These are phyloP conservation scores for Laetiporus sulphureus DNA, from an alignment of 1,284 basidiomycete species.

Conservation along the genomic window DNA sequence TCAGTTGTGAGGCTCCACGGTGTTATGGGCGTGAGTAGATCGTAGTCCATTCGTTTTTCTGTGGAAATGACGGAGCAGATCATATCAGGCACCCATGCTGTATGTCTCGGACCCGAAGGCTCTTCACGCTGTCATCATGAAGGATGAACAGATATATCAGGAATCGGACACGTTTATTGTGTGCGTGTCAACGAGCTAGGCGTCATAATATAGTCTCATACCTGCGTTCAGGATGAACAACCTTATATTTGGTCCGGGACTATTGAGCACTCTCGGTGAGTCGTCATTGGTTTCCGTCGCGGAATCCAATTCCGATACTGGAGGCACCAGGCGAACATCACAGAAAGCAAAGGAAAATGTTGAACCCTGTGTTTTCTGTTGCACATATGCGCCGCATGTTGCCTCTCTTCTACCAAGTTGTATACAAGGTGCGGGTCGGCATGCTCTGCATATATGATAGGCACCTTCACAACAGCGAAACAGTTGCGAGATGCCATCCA, in stretches of 20 bases:
- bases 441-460: not conserved
- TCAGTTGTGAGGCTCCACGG: not conserved
- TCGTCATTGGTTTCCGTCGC: not conserved
- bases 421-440: conserved; percentile 11
- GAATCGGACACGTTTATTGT: conserved; percentile 21
- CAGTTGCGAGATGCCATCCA: conserved; percentile 15
- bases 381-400: conserved; percentile 12
- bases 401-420: conserved; percentile 7
- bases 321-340: conserved; percentile 16
- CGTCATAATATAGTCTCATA: not conserved
- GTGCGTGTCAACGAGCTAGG: conserved; percentile 14
- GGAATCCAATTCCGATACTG: not conserved
- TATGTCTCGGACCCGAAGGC: conserved; percentile 21
- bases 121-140: conserved; percentile 8
- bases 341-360: conserved; percentile 16
- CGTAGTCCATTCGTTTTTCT: too few species aligned
- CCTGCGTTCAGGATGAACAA: not conserved
- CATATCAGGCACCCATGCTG: conserved; percentile 12
- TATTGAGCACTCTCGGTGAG: conserved; percentile 1
- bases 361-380: conserved; percentile 16
- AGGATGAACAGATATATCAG: conserved; percentile 9
- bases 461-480: not conserved
- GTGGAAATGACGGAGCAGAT: conserved; percentile 6
- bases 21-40: not conserved
- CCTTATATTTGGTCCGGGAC: conserved; percentile 1